Percentiles rank a stretch among this genome's conserved stretches.
Evolutionary conservation across 208 protist genomes (phyloP).

Genomic region (Leishmania major): DNA sequence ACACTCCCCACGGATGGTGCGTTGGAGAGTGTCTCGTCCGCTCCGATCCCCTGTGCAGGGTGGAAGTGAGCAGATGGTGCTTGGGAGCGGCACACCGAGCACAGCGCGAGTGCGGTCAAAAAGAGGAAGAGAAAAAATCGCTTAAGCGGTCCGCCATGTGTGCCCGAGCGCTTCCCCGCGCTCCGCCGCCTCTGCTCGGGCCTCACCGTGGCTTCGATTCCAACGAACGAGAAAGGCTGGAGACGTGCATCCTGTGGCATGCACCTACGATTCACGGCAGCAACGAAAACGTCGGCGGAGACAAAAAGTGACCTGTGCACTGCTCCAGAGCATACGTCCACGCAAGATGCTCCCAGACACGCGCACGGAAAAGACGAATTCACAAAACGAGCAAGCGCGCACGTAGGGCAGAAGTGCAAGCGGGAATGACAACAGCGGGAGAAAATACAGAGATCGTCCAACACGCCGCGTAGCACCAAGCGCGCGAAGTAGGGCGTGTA

Average conservation of each 20-base stretch:
- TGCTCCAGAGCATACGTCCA: neutral
- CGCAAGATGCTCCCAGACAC: neutral
- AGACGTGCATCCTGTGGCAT: conserved; percentile 2
- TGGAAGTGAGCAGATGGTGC: neutral
- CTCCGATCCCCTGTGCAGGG: neutral
- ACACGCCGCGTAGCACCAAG: neutral
- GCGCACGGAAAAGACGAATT: neutral
- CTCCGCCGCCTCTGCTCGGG: neutral
- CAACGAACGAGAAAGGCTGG: neutral
- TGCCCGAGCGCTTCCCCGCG: neutral
- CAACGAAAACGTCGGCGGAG: neutral
- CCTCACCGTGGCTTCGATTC: conserved; percentile 1
- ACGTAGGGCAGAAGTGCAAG: neutral
- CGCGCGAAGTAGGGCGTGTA: neutral
- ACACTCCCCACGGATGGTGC: conserved; percentile 16
- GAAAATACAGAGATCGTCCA: neutral
- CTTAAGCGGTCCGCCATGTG: neutral
- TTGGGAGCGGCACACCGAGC: neutral
- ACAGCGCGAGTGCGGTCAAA: conserved; percentile 4
- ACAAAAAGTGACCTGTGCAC: neutral
- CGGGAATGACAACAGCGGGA: neutral
- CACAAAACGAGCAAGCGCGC: neutral
- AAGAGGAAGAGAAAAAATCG: neutral
- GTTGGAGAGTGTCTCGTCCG: neutral
- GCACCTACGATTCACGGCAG: neutral